A percentile compares a stretch with the other conserved stretches of the same genome.
These are phyloP conservation scores for Harringtonia lauricola DNA, from an alignment of 2,329 filamentous ascomycete genomes.

Conservation along the genomic window DNA sequence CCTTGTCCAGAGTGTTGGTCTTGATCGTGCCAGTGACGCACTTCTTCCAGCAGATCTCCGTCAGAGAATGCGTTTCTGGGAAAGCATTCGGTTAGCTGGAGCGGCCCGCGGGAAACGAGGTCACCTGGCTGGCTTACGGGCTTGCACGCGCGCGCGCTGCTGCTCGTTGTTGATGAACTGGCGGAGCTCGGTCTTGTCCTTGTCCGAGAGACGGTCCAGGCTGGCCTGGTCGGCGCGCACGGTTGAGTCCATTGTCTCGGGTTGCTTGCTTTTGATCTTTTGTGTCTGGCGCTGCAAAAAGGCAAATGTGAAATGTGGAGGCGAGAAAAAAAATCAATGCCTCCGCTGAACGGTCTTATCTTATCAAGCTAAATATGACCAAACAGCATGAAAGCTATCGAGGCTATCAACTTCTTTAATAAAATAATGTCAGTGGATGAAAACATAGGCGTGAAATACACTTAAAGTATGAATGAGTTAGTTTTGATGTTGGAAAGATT, in stretches of 20 bases:
- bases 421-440: too few species aligned
- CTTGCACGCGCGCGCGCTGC: slow-evolving; percentile 63
- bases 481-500: too few species aligned
- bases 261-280: neutral
- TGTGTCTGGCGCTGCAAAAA: neutral
- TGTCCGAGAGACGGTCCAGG: slow-evolving; percentile 63
- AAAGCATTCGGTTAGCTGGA: too few species aligned
- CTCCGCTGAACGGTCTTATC: slow-evolving; percentile 11
- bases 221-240: slow-evolving; percentile 41
- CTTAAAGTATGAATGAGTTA: too few species aligned
- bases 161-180: slow-evolving; percentile 76
- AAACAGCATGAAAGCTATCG: too few species aligned
- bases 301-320: too few species aligned
- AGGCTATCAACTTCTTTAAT: too few species aligned
- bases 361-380: too few species aligned
- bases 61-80: slow-evolving; percentile 42
- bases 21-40: slow-evolving; percentile 71
- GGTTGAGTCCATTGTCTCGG: slow-evolving; percentile 7
- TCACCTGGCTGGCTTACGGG: slow-evolving; percentile 32
- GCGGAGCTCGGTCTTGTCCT: slow-evolving; percentile 79
- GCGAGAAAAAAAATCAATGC: slow-evolving; percentile 6
- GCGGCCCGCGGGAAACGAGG: too few species aligned
- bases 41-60: slow-evolving; percentile 87
- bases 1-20: slow-evolving; percentile 58
- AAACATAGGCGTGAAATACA: too few species aligned